Conservation (phyloP, 2,329 filamentous ascomycete genomes). For the Colletotrichum sp. region DNA sequence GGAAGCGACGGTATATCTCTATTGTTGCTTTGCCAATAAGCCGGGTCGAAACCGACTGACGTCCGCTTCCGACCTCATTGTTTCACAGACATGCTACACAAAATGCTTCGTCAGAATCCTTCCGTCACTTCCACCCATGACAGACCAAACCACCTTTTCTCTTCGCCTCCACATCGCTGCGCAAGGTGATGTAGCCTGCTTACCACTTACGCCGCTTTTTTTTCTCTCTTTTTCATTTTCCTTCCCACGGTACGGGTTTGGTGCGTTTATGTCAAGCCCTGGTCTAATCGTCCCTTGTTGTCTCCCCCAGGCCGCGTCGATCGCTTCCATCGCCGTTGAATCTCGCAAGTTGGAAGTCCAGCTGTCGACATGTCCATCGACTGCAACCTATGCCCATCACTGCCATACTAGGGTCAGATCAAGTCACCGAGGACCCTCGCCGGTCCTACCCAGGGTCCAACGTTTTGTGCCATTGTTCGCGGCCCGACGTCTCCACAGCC, state of each 20-base stretch:
- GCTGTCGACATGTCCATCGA: background rate
- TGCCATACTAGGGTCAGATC: background rate
- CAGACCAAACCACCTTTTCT: background rate
- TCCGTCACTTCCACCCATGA: conserved; percentile 2
- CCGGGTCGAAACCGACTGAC: background rate
- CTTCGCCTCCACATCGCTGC: background rate
- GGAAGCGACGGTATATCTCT: background rate
- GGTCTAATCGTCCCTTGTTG: background rate
- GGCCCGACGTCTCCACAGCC: conserved; percentile 11
- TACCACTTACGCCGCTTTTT: background rate
- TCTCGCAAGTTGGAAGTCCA: background rate
- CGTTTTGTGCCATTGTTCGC: background rate
- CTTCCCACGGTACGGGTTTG: background rate
- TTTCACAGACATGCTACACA: background rate
- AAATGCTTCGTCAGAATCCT: conserved; percentile 11
- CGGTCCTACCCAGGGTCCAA: background rate
- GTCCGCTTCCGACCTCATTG: background rate
- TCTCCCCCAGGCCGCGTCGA: background rate
- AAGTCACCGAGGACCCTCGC: background rate
- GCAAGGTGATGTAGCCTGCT: background rate
- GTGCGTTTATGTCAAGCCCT: background rate
- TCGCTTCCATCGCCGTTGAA: background rate
- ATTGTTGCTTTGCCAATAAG: background rate
- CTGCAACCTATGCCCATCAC: background rate
- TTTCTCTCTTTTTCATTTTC: background rate